These are phyloP conservation scores for Silene latifolia DNA, from an alignment of 148 eudicot species.

Conservation along the genomic window DNA sequence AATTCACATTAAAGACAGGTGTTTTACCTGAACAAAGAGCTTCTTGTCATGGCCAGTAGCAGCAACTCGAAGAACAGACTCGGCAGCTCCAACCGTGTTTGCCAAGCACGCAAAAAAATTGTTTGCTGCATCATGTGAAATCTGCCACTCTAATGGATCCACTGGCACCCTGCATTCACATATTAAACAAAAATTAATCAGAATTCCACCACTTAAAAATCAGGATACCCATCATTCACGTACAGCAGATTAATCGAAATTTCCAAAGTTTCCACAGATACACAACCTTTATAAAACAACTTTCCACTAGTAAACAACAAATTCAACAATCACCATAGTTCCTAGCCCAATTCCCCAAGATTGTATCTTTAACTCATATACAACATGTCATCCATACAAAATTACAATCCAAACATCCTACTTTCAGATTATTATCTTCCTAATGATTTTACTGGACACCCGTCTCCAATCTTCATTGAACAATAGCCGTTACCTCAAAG, in stretches of 20 bases:
- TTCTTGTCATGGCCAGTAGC: conserved; percentile 97
- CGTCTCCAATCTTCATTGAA: background rate
- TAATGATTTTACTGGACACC: background rate
- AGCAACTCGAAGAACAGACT: conserved; percentile 93
- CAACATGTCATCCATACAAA: too few relatives aligned
- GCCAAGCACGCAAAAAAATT: conserved; percentile 77
- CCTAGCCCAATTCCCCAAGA: background rate
- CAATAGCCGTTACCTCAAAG: background rate
- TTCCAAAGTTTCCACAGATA: background rate
- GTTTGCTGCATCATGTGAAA: conserved; percentile 83
- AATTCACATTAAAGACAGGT: background rate
- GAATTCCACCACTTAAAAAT: background rate
- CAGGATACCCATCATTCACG: background rate
- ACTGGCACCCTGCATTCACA: conserved; percentile 64
- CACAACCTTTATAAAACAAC: background rate
- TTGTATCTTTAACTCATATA: background rate
- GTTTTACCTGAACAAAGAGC: conserved; percentile 67
- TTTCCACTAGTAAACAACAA: background rate
- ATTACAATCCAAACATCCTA: background rate
- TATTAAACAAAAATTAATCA: background rate
- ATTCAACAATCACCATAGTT: background rate
- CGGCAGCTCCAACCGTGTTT: conserved; percentile 94
- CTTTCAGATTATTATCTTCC: background rate
- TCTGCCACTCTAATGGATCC: conserved; percentile 98
- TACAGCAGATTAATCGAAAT: background rate